phyloP scores from a whole-genome alignment of 2,329 filamentous ascomycete species.

The Lecanicillium sp. region DNA sequence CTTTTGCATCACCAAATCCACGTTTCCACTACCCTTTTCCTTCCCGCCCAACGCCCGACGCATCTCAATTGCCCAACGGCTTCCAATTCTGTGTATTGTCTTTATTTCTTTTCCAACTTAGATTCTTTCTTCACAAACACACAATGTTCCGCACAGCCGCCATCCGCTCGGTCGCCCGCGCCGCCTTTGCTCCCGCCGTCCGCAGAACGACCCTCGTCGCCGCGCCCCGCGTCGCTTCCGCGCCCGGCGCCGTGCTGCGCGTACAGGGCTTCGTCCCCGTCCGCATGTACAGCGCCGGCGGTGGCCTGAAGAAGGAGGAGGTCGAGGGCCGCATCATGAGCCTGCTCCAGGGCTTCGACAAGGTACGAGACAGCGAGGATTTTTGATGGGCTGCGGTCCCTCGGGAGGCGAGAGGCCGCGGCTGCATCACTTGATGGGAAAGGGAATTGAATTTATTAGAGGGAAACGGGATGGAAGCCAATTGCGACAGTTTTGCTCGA shows the following conservation, averaged over 20 bases:
- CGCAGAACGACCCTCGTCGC: conserved; percentile 57
- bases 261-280: conserved; percentile 61
- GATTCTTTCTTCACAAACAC: conserved; percentile 5
- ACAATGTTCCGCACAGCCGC: conserved; percentile 84
- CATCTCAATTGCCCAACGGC: conserved; percentile 15
- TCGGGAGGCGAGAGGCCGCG: too few relatives aligned
- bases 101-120: not conserved
- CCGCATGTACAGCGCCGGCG: conserved; percentile 80
- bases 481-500: too few relatives aligned
- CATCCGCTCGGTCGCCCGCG: conserved; percentile 68
- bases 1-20: conserved; percentile 16
- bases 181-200: conserved; percentile 51
- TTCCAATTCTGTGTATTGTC: conserved; percentile 10
- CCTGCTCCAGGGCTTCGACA: conserved; percentile 93
- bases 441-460: too few relatives aligned
- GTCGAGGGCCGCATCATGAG: conserved; percentile 89
- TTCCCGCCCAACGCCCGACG: conserved; percentile 17
- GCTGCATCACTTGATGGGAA: too few relatives aligned
- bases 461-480: too few relatives aligned
- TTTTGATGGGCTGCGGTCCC: too few relatives aligned
- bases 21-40: not conserved
- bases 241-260: conserved; percentile 53
- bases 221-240: conserved; percentile 47
- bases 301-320: conserved; percentile 73
- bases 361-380: conserved; percentile 51